Base-by-base conservation (phyloP, 2,329 filamentous ascomycete genomes). In the Colletotrichum sp. region DNA sequence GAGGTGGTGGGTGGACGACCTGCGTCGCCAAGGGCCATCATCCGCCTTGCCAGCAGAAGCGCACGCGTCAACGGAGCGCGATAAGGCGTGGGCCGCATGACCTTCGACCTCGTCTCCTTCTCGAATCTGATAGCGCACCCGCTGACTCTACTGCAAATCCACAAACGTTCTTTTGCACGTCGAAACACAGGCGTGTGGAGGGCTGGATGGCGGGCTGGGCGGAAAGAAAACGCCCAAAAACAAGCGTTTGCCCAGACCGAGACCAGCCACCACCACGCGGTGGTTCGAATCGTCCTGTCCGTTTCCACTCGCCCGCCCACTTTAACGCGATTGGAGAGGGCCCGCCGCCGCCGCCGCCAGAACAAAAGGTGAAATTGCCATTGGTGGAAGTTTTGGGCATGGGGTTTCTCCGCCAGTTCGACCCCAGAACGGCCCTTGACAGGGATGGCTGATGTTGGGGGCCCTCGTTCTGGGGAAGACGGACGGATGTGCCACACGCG, bases 211-310 rank as follows among this genome's bases (percentile, higher is more conserved):
- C 44, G 18, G n/a, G 44, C 44, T 62, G 59, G 28, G 21, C 30
- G 28, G 59, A 32, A 32, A 15, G 30, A 62, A 62, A 62, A 30
- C 59, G 28, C 59, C 30, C 30, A 62, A 75, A 73, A 76, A 76
- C 36, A 76, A 76, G 74, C 74, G 66, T 76, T 76, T 76, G 71
- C 74, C 74, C 59, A 75, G 74, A 70, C 74, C 74, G 49, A 75
- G 74, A 70, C 71, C 74, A 70, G 55, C 69, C 63, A 69, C 69
- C 69, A 74, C 68, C 44, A 21, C 44, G 36, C 69, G 69, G 72
- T 55, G 34, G 28, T n/a, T 68, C 28, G 52, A 60, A 52, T 59
- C 18, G 67, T 12, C 36, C 69, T 34, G 68, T 60, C 32, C 24
- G 39, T 28, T 16, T 39, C 36, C n/a, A 32, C 24, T 66, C 63